These are phyloP conservation scores for Inonotus obliquus DNA, from an alignment of 1,284 basidiomycete species.

Conservation along the genomic window DNA sequence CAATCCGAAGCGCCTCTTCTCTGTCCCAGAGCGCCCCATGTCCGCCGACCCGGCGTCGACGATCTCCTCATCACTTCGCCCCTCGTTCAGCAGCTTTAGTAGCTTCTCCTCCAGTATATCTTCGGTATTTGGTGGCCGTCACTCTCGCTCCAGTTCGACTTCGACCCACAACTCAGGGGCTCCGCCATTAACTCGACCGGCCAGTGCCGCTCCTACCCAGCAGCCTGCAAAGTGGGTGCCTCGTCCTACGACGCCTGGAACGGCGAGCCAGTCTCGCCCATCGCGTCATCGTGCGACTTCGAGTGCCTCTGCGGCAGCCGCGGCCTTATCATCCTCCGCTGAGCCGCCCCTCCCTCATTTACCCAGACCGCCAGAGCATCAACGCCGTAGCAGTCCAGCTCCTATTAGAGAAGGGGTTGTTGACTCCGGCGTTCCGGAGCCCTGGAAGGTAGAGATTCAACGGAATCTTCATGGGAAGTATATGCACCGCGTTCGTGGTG, in stretches of 20 bases:
- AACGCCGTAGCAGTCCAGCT: background rate
- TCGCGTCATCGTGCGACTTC: conserved; percentile 12
- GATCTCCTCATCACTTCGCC: background rate
- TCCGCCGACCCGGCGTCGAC: conserved; percentile 12
- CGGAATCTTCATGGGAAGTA: background rate
- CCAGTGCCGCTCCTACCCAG: conserved; percentile 2
- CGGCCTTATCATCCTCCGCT: conserved; percentile 1
- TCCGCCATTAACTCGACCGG: conserved; percentile 3
- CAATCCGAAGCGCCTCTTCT: conserved; percentile 9
- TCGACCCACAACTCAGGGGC: background rate
- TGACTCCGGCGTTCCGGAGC: background rate
- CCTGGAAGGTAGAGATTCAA: conserved; percentile 3
- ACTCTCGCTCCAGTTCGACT: conserved; percentile 5
- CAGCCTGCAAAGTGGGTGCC: conserved; percentile 13
- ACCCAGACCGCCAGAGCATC: background rate
- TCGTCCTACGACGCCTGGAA: conserved; percentile 5
- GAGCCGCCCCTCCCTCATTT: conserved; percentile 2
- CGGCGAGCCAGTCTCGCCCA: background rate
- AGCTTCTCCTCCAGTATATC: conserved; percentile 1
- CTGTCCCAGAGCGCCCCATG: conserved; percentile 4
- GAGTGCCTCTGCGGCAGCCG: conserved; percentile 15
- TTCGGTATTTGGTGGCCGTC: background rate
- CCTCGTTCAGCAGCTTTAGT: conserved; percentile 3
- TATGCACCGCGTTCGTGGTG: background rate
- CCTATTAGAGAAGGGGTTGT: background rate